A percentile compares a stretch with the other conserved stretches of the same genome.
These are phyloP conservation scores for Nissolia schottii DNA, from an alignment of 306 rosid genomes.

Conservation along the genomic window DNA sequence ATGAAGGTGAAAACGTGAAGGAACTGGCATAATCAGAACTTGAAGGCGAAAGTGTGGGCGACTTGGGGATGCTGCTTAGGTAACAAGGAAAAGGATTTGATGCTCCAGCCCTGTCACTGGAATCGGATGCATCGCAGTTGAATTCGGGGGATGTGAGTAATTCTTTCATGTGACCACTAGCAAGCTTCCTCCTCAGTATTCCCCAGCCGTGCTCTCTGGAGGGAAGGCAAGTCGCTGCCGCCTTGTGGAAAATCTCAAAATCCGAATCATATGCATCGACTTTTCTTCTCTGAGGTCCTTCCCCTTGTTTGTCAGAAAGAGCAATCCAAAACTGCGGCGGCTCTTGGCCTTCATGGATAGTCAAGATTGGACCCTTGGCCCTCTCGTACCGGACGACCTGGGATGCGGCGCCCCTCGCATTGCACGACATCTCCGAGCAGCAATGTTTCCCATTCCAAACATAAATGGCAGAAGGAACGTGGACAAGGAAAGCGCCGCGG, in stretches of 20 bases:
- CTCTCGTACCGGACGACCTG: slow-evolving; percentile 82
- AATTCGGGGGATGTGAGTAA: slow-evolving; percentile 43
- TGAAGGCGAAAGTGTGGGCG: slow-evolving; percentile 75
- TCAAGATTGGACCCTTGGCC: slow-evolving; percentile 50
- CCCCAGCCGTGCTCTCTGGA: slow-evolving; percentile 80
- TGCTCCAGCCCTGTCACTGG: slow-evolving; percentile 28
- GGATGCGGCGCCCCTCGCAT: slow-evolving; percentile 55
- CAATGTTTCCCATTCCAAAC: slow-evolving; percentile 81
- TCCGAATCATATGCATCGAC: slow-evolving; percentile 73
- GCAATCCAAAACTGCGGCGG: slow-evolving; percentile 77
- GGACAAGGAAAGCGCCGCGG: slow-evolving; percentile 85
- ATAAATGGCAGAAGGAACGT: slow-evolving; percentile 72
- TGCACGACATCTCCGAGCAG: slow-evolving; percentile 44
- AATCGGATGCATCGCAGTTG: slow-evolving; percentile 25
- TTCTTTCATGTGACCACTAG: slow-evolving; percentile 54
- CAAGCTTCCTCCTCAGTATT: slow-evolving; percentile 55
- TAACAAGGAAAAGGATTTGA: slow-evolving; percentile 57
- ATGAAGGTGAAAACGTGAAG: slow-evolving; percentile 74
- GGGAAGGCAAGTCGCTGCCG: slow-evolving; percentile 82
- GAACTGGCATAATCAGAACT: slow-evolving; percentile 77
- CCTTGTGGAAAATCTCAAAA: slow-evolving; percentile 74
- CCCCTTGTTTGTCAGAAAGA: slow-evolving; percentile 36
- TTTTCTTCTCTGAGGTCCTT: too few relatives aligned
- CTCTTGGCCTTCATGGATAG: slow-evolving; percentile 64
- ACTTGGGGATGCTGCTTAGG: slow-evolving; percentile 47